These are phyloP conservation scores for Metschnikowia kunwiensis DNA, from an alignment of 805 yeast species.

Conservation along the genomic window DNA sequence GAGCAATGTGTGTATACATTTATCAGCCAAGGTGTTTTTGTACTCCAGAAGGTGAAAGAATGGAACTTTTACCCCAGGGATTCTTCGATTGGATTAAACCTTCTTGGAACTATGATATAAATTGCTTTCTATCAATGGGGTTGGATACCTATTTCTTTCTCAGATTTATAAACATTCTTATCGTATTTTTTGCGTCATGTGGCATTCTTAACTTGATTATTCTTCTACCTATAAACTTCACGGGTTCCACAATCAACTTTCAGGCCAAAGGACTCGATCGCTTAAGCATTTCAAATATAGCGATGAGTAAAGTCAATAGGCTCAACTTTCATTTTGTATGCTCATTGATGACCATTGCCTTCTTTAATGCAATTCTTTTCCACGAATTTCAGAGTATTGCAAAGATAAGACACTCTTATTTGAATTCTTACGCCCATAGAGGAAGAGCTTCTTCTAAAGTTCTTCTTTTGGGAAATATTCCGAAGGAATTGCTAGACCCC, in stretches of 20 bases:
- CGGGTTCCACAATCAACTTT: constrained; percentile 31
- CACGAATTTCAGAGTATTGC: constrained; percentile 55
- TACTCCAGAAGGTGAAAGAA: constrained; percentile 39
- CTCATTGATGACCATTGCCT: constrained; percentile 50
- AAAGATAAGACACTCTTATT: constrained; percentile 44
- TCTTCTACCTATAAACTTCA: constrained; percentile 60
- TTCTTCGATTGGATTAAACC: constrained; percentile 58
- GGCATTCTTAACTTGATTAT: constrained; percentile 56
- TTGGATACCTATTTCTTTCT: constrained; percentile 74
- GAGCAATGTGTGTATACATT: constrained; percentile 32
- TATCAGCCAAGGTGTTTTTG: constrained; percentile 55
- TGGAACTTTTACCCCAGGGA: constrained; percentile 38
- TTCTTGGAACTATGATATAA: constrained; percentile 37
- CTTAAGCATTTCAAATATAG: constrained; percentile 69
- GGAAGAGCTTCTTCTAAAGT: constrained; percentile 27
- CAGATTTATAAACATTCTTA: constrained; percentile 53
- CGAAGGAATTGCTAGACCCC: constrained; percentile 27
- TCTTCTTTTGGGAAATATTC: constrained; percentile 47
- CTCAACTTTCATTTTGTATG: constrained; percentile 63
- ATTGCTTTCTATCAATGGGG: constrained; percentile 51
- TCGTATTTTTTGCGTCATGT: constrained; percentile 49
- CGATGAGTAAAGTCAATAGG: constrained; percentile 46
- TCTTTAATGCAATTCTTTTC: constrained; percentile 55
- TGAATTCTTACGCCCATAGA: constrained; percentile 28
- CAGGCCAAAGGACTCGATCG: constrained; percentile 56